Base-by-base conservation (phyloP, 2,329 filamentous ascomycete genomes). In the Aspergillus arachidicola region DNA sequence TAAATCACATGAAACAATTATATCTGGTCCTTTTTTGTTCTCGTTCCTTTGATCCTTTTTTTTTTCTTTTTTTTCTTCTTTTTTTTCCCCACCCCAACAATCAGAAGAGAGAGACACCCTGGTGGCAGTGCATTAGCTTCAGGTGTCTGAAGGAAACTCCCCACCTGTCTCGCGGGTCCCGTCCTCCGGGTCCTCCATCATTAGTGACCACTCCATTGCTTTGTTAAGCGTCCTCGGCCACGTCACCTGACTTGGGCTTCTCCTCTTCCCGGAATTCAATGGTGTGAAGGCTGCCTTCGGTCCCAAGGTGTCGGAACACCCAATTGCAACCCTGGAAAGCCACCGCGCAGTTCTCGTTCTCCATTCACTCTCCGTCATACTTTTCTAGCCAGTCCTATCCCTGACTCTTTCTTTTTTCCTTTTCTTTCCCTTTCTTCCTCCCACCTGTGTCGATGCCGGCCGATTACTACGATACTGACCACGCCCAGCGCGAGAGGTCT, bases 401-500 rank as follows among this genome's bases (percentile, higher is more conserved):
- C 6, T 41, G n/a, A 45, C 54, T 45, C 41, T 48, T 59, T 36
- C 57, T 38, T 41, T 34, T 50, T 51, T 12, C 28, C 28, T 41
- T 57, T 53, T 48, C 58, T 53, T 46, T 48, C 16, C 46, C 38
- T 58, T 59, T 38, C 57, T 59, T 48, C 58, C 54, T 48, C 43
- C 16, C 46, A 59, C 58, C 30, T 55, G 61, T 60, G 61, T 60
- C 65, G 58, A 75, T 74, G 71, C 68, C 68, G 64, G 65, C 69
- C 64, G 68, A 69, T 59, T 73, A 69, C 54, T 63, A 63, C 66
- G 68, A 71, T 66, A 76, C 78, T 78, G 72, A 81, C 71, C 71
- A 69, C 64, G 70, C 73, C 60, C 84, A 94, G 91, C 91, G 92
- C 80, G 92, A 96, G 88, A 91, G 86, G 73, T 88, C 86, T 72